A percentile compares a stretch with the other conserved stretches of the same genome.
Conservation (phyloP, 2,329 filamentous ascomycete species). For the Aspergillus sp. region DNA sequence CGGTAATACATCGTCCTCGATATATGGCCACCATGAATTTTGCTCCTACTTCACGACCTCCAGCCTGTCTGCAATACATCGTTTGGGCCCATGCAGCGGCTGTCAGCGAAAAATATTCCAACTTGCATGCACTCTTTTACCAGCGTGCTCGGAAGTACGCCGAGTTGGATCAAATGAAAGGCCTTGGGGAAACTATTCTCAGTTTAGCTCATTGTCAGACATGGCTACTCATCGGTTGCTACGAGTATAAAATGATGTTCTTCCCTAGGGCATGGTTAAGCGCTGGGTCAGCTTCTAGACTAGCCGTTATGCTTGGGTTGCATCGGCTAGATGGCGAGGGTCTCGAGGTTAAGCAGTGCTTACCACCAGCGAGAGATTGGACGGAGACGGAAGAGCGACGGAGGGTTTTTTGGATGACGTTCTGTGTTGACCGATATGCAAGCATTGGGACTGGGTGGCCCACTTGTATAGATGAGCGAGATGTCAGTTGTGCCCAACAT, state of each 20-base stretch:
- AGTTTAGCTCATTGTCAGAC: conserved; percentile 83
- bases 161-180: conserved; percentile 85
- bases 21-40: conserved; percentile 88
- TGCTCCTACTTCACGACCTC: conserved; percentile 80
- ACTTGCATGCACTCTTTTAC: conserved; percentile 86
- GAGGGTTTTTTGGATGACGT: conserved; percentile 93
- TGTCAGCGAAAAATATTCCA: conserved; percentile 75
- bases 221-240: conserved; percentile 74
- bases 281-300: conserved; percentile 74
- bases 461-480: conserved; percentile 86
- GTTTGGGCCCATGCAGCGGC: conserved; percentile 96
- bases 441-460: conserved; percentile 98
- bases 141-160: conserved; percentile 84
- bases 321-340: conserved; percentile 81
- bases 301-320: conserved; percentile 89
- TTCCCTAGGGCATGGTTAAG: conserved; percentile 96
- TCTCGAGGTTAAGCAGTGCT: conserved; percentile 87
- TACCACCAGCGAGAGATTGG: conserved; percentile 86
- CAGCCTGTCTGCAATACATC: conserved; percentile 84
- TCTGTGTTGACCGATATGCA: conserved; percentile 85
- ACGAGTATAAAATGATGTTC: conserved; percentile 97
- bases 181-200: conserved; percentile 85
- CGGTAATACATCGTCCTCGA: conserved; percentile 85
- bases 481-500: conserved; percentile 50
- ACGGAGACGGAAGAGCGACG: conserved; percentile 88